Evolutionary conservation across 768 basidiomycete species (phyloP).

Genomic region (Phylloporus arenicola): DNA sequence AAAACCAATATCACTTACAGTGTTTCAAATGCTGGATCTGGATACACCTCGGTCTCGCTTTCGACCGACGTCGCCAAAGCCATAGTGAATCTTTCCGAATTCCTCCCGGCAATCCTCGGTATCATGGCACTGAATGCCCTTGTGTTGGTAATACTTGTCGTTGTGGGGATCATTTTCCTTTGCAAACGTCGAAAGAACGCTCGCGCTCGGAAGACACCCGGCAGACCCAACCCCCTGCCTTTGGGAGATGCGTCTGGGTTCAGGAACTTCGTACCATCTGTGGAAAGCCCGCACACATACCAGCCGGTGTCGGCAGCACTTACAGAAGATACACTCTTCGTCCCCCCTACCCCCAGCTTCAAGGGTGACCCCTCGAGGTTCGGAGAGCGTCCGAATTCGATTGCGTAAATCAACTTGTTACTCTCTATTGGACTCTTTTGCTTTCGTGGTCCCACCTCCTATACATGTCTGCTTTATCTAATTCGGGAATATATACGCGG

Average conservation of each 20-base stretch:
- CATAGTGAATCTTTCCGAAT: constrained; percentile 57
- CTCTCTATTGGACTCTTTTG: constrained; percentile 9
- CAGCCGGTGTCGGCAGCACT: constrained; percentile 61
- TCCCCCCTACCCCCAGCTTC: constrained; percentile 58
- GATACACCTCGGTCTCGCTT: constrained; percentile 46
- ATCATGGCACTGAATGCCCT: constrained; percentile 75
- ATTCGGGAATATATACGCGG: constrained; percentile 2
- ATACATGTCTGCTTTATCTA: constrained; percentile 9
- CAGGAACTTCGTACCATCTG: constrained; percentile 37
- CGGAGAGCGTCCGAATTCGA: constrained; percentile 39
- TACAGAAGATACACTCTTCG: constrained; percentile 42
- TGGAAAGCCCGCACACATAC: constrained; percentile 46
- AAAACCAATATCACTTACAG: constrained; percentile 66
- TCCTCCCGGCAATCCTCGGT: constrained; percentile 69
- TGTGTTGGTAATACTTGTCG: constrained; percentile 52
- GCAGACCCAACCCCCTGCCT: constrained; percentile 54
- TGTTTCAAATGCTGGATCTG: constrained; percentile 38
- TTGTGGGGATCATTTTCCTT: constrained; percentile 49
- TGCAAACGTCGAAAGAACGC: constrained; percentile 43
- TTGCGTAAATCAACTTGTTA: constrained; percentile 28
- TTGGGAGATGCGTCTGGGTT: constrained; percentile 34
- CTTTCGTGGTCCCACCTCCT: not conserved
- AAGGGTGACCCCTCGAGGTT: constrained; percentile 28
- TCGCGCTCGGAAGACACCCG: constrained; percentile 34
- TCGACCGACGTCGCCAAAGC: constrained; percentile 54